Evolutionary conservation across 2,329 filamentous ascomycete species (phyloP), one percentile per base, ranked within the genome.

Genomic region (Phaeosphaeriaceae sp.): DNA sequence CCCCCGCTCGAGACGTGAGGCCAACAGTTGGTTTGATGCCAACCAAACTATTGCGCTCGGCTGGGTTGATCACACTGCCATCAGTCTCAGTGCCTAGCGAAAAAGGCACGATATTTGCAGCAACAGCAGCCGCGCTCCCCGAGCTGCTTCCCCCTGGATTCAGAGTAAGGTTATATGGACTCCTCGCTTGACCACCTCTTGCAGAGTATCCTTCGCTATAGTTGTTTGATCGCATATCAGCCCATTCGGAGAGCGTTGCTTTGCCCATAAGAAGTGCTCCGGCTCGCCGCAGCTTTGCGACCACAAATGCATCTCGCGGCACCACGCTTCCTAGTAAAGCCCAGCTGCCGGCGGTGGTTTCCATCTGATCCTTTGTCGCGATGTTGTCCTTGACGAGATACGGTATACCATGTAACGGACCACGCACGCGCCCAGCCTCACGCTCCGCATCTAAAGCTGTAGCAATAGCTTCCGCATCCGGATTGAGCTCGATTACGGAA

Each of bases 1-100:
- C 80, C 1, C 79, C 79, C 26, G 72, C 73, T 44, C 89, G 81
- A 9, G 89, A 91, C 0, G 89, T 92, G 52, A 92, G 75, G 0
- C 91, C 91, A 6, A 93, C 88, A 1, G 90, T 93, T 1, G 91
- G 90, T 77, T 93, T 93, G 73, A 93, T 85, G 2, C 91, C 91
- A 1, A 93, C 89, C 1, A 93, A 72, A 1, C 82, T 84, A 69
- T 91, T 91, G 4, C 89, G 81, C 72, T 89, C 85, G 0, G 91
- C 89, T 0, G 91, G 91, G 71, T 87, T 89, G 69, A 92, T 91
- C 17, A 93, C 67, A 55, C 76, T 80, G 1, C 80, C 90, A 70
- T 93, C 90, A 0, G 90, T 93, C 78, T 93, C 91, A 0, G 90
- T 93, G 1, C 91, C 91, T 0, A 93, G 73, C 0, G 88, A 82